A percentile compares a stretch with the other conserved stretches of the same genome.
These are phyloP conservation scores for Amoebophrya sp. DNA, from an alignment of 169 alveolate species.

Conservation along the genomic window DNA sequence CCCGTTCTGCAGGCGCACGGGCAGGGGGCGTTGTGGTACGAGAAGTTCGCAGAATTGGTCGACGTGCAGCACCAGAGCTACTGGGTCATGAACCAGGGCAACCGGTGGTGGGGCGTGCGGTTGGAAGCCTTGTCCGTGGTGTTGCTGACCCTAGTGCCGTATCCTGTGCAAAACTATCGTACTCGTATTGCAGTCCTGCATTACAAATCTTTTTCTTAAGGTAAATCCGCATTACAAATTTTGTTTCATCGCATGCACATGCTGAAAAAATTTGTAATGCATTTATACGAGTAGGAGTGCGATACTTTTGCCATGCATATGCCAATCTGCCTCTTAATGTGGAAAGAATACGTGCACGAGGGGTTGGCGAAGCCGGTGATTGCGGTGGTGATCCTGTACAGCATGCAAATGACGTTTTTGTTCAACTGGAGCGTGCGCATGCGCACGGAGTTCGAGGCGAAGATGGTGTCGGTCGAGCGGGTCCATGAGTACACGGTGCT, in stretches of 20 bases:
- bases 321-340: not conserved
- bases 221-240: no score
- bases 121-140: not conserved
- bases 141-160: not conserved
- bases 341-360: not conserved
- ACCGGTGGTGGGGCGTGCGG: constrained; percentile 25
- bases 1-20: not conserved
- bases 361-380: not conserved
- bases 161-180: no score
- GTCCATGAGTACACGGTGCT: not conserved
- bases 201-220: no score
- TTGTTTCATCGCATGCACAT: no score
- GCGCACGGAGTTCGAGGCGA: constrained; percentile 27
- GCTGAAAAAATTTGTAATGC: no score
- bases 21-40: not conserved
- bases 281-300: no score
- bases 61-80: constrained; percentile 2
- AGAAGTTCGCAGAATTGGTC: not conserved
- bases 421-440: constrained; percentile 5
- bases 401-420: constrained; percentile 22
- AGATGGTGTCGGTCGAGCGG: constrained; percentile 9
- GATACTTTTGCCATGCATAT: no score
- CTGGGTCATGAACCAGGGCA: constrained; percentile 11
- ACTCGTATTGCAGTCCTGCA: no score
- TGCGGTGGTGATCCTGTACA: not conserved